Percentiles rank a stretch among this genome's conserved stretches.
phyloP scores from a whole-genome alignment of 2,329 filamentous ascomycete genomes.

The Claviceps fusiformis region DNA sequence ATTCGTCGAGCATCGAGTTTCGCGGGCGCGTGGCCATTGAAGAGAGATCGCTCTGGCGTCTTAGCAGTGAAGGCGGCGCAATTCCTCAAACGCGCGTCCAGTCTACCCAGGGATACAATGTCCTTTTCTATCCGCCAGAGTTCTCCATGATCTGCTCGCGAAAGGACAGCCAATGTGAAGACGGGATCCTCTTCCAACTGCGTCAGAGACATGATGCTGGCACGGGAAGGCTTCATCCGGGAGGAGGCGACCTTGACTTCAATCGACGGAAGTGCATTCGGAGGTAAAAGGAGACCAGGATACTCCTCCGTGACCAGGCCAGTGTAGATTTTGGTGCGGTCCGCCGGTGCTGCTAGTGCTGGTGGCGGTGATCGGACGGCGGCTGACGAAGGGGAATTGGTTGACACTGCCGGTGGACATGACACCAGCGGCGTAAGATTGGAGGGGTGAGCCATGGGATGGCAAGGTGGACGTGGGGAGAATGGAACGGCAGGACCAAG shows the following conservation, averaged over 20 bases:
- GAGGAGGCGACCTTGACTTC: conserved; percentile 83
- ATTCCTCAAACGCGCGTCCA: conserved; percentile 71
- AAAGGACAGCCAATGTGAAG: conserved; percentile 78
- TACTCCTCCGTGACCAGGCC: conserved; percentile 77
- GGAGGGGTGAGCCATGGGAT: conserved; percentile 58
- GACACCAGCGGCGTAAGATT: conserved; percentile 49
- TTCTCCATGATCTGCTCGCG: conserved; percentile 61
- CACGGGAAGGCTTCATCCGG: conserved; percentile 80
- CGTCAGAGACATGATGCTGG: conserved; percentile 68
- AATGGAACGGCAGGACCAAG: conserved; percentile 38
- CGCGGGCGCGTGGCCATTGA: conserved; percentile 83
- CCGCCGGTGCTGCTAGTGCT: conserved; percentile 14
- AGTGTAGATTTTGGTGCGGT: conserved; percentile 49
- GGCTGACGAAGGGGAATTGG: neutral
- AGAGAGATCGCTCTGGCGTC: conserved; percentile 73
- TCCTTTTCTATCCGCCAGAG: conserved; percentile 95
- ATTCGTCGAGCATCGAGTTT: conserved; percentile 77
- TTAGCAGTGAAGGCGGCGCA: conserved; percentile 58
- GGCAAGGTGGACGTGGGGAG: conserved; percentile 60
- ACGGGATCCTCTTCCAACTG: conserved; percentile 84
- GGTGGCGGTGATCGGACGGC: neutral
- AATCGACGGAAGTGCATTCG: conserved; percentile 77
- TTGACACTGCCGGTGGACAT: conserved; percentile 16
- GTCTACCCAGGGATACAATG: conserved; percentile 60
- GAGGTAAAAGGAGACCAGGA: conserved; percentile 71